These are phyloP conservation scores for Puccinia horiana DNA, from an alignment of 1,284 basidiomycete genomes.

Conservation along the genomic window DNA sequence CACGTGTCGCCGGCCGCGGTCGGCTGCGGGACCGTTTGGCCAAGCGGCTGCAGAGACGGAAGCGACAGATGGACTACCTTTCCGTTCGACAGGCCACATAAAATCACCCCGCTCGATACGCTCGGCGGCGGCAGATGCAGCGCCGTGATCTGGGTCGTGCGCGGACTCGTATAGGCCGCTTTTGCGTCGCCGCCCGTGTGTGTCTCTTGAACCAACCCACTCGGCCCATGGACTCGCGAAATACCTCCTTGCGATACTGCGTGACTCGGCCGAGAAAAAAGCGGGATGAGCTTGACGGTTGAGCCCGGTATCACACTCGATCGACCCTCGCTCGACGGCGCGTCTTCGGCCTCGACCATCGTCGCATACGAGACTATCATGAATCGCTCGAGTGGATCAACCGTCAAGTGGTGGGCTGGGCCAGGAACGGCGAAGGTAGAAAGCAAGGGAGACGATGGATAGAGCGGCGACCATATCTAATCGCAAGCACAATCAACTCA, in stretches of 20 bases:
- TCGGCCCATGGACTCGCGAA: slow-evolving; percentile 30
- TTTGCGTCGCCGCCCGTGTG: neutral
- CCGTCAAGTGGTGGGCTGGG: slow-evolving; percentile 69
- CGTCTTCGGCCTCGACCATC: neutral
- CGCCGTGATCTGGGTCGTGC: slow-evolving; percentile 33
- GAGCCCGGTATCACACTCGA: slow-evolving; percentile 7
- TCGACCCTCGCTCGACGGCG: neutral
- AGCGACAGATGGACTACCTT: slow-evolving; percentile 42
- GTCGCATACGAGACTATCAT: slow-evolving; percentile 71
- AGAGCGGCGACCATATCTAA: slow-evolving; percentile 53
- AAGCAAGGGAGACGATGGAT: slow-evolving; percentile 50
- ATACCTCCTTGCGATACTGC: slow-evolving; percentile 22
- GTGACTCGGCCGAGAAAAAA: slow-evolving; percentile 38
- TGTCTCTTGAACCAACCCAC: slow-evolving; percentile 20
- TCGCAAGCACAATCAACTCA: neutral
- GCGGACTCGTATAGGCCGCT: slow-evolving; percentile 14
- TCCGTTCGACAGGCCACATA: slow-evolving; percentile 41
- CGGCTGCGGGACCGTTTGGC: slow-evolving; percentile 22
- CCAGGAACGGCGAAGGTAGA: slow-evolving; percentile 63
- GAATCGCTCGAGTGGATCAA: slow-evolving; percentile 80
- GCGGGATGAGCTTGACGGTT: slow-evolving; percentile 25
- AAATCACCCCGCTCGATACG: neutral
- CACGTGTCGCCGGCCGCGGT: neutral
- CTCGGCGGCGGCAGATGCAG: slow-evolving; percentile 36
- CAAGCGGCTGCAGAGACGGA: slow-evolving; percentile 29